Conservation (phyloP, 805 yeast genomes). For the Priceomyces melissophilus region DNA sequence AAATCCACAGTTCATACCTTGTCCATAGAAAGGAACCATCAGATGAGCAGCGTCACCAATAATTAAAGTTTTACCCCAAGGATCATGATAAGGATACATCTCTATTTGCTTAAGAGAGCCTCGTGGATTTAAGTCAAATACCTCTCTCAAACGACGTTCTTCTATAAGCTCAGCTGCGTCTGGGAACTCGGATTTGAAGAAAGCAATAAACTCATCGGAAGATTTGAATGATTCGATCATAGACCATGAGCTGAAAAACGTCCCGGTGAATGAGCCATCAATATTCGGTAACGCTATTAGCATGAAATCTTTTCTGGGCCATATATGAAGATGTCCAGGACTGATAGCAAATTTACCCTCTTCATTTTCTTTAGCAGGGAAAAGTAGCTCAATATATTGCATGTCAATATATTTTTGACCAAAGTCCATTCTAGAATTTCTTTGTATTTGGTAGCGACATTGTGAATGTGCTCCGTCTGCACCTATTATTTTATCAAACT, state of each 20-base stretch:
- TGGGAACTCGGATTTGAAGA: conserved; percentile 61
- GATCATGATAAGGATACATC: conserved; percentile 65
- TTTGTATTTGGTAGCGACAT: conserved; percentile 66
- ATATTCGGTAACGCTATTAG: conserved; percentile 82
- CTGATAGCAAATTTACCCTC: conserved; percentile 48
- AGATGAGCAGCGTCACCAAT: conserved; percentile 95
- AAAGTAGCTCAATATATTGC: conserved; percentile 75
- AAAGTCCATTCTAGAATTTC: conserved; percentile 63
- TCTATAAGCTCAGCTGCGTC: conserved; percentile 77
- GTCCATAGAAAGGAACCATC: conserved; percentile 98
- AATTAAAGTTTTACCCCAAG: conserved; percentile 57
- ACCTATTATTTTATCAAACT: conserved; percentile 67
- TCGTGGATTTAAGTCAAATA: conserved; percentile 59
- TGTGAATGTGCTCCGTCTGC: conserved; percentile 84
- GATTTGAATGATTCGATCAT: conserved; percentile 52
- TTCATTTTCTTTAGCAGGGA: conserved; percentile 52
- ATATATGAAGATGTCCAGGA: conserved; percentile 81
- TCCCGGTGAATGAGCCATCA: conserved; percentile 86
- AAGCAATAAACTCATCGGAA: conserved; percentile 43
- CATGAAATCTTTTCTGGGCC: conserved; percentile 90
- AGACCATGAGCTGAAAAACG: conserved; percentile 80
- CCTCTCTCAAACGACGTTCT: conserved; percentile 44
- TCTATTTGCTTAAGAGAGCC: conserved; percentile 75
- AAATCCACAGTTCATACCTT: conserved; percentile 95
- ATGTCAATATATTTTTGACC: conserved; percentile 78